Evolutionary conservation across 192 early-diverging fungal species (phyloP).

Genomic region (Backusella psychrophila): DNA sequence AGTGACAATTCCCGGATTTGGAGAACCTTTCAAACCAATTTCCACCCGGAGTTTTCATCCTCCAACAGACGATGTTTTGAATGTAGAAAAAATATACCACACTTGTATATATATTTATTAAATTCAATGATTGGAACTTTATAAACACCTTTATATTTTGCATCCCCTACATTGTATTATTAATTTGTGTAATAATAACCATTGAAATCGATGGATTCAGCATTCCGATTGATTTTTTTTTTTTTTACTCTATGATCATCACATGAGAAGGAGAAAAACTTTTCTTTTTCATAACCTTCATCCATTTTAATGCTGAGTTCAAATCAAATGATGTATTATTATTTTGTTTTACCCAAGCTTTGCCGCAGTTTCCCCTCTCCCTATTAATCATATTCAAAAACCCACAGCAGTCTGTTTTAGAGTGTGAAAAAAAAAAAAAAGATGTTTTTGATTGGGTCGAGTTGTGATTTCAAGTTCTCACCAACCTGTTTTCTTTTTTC

Average conservation of each 20-base stretch:
- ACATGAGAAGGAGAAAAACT: conserved; percentile 1
- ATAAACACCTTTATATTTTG: not conserved
- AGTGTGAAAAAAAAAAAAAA: not conserved
- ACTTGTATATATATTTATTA: not conserved
- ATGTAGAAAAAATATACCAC: not conserved
- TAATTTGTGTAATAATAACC: no score
- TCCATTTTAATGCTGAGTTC: not conserved
- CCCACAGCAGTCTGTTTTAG: not conserved
- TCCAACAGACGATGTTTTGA: not conserved
- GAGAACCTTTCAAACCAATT: not conserved
- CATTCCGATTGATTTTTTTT: not conserved
- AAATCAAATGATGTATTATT: not conserved
- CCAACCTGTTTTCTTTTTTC: not conserved
- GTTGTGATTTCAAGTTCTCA: not conserved
- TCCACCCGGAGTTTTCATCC: not conserved
- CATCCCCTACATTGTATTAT: not conserved
- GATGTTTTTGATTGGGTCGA: not conserved
- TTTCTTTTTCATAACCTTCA: not conserved
- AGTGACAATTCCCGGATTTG: not conserved
- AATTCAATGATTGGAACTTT: not conserved
- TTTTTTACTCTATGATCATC: not conserved
- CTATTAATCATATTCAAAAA: not conserved
- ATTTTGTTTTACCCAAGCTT: conserved; percentile 1
- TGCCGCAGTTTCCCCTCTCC: conserved; percentile 5
- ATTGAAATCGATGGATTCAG: not conserved